Evolutionary conservation across 345 rosid species (phyloP).

Genomic region (Linum usitatissimum): DNA sequence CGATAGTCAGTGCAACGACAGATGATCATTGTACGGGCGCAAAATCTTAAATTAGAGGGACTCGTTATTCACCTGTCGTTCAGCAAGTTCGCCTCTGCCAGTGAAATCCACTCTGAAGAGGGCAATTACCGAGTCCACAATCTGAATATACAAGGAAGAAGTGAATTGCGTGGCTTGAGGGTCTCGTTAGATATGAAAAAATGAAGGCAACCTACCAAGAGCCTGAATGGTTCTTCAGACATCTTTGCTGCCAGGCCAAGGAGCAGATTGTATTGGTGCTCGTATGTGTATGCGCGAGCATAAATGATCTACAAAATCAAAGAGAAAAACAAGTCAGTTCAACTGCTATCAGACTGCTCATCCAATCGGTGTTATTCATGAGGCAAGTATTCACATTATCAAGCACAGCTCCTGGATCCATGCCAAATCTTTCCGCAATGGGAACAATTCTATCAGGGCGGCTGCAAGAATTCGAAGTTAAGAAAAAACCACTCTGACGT

Average conservation of each 20-base stretch:
- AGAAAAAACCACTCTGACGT: constrained; percentile 20
- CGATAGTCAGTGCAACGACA: constrained; percentile 7
- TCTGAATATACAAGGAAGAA: constrained; percentile 28
- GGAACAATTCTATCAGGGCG: constrained; percentile 83
- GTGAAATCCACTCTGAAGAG: constrained; percentile 79
- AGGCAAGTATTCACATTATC: constrained; percentile 49
- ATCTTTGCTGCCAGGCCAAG: constrained; percentile 92
- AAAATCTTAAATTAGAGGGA: neutral
- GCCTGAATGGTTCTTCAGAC: constrained; percentile 84
- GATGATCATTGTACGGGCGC: neutral
- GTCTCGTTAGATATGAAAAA: neutral
- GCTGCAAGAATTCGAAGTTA: constrained; percentile 33
- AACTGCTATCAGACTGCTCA: neutral
- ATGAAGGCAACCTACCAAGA: constrained; percentile 34
- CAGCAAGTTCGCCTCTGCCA: constrained; percentile 90
- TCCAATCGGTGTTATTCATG: neutral
- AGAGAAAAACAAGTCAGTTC: constrained; percentile 11
- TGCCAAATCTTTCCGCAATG: constrained; percentile 95
- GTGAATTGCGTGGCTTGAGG: constrained; percentile 4
- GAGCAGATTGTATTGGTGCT: constrained; percentile 78
- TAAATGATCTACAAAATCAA: constrained; percentile 56
- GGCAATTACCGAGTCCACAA: constrained; percentile 79
- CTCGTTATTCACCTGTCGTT: constrained; percentile 47
- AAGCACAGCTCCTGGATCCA: constrained; percentile 94
- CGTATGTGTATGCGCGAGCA: constrained; percentile 86